A percentile compares a stretch with the other conserved stretches of the same genome.
Evolutionary conservation across 306 rosid species (phyloP).

Genomic region (Corylus americana): DNA sequence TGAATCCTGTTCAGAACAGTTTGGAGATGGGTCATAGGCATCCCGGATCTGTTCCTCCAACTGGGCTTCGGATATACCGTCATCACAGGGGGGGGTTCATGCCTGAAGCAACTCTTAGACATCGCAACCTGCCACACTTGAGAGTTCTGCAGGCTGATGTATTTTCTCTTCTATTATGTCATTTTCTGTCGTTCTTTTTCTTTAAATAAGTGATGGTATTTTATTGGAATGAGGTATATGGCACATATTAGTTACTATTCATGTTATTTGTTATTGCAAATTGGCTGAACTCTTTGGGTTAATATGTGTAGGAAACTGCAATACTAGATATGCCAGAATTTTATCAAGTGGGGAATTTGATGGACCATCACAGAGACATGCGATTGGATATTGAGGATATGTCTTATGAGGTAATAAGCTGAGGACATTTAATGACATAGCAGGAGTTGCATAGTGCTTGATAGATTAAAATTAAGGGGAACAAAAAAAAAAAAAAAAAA

Average conservation of each 20-base stretch:
- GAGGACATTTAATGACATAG: constrained; percentile 15
- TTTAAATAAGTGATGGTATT: neutral
- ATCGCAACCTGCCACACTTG: constrained; percentile 58
- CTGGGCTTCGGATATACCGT: constrained; percentile 61
- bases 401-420: constrained; percentile 89
- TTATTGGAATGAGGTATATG: neutral
- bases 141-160: constrained; percentile 83
- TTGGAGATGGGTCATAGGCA: constrained; percentile 70
- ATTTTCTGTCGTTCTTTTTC: constrained; percentile 9
- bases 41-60: constrained; percentile 46
- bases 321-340: constrained; percentile 60
- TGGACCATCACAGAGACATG: constrained; percentile 92
- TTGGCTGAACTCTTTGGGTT: constrained; percentile 26
- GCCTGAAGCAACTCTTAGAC: constrained; percentile 61
- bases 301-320: constrained; percentile 73
- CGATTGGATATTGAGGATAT: constrained; percentile 96
- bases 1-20: constrained; percentile 53
- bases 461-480: too few relatives aligned
- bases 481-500: neutral
- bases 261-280: neutral
- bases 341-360: constrained; percentile 55
- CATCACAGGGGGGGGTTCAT: constrained; percentile 52
- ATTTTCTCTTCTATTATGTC: constrained; percentile 25
- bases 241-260: neutral
- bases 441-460: neutral